Percentiles rank a stretch among this genome's conserved stretches.
Evolutionary conservation across 2,329 filamentous ascomycete species (phyloP).

Genomic region (Annulohypoxylon truncatum): DNA sequence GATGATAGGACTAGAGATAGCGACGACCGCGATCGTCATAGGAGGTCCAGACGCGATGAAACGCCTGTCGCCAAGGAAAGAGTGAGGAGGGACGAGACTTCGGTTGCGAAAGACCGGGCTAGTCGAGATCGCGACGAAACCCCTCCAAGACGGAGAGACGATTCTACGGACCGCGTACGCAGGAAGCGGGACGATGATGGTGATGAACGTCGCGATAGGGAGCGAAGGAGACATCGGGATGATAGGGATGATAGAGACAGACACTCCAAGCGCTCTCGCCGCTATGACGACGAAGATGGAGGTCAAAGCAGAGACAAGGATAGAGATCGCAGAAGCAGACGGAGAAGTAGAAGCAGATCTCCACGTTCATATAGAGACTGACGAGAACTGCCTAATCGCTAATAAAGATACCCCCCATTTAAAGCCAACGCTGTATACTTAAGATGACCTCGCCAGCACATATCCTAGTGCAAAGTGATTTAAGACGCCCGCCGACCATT

Average conservation of each 20-base stretch:
- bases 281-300: constrained; percentile 42
- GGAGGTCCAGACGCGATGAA: constrained; percentile 55
- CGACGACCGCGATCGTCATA: constrained; percentile 42
- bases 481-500: constrained; percentile 20
- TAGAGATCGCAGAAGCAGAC: constrained; percentile 44
- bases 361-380: constrained; percentile 49
- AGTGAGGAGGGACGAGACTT: constrained; percentile 27
- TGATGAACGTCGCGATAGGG: constrained; percentile 40
- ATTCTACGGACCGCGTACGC: constrained; percentile 49
- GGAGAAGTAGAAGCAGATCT: constrained; percentile 59
- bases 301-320: constrained; percentile 38
- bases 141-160: constrained; percentile 43
- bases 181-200: constrained; percentile 48
- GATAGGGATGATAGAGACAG: constrained; percentile 42
- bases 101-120: constrained; percentile 39
- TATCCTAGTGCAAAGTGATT: constrained; percentile 33
- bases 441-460: constrained; percentile 32
- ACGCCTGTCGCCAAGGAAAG: constrained; percentile 45
- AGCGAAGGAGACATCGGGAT: constrained; percentile 40
- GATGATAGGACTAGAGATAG: constrained; percentile 41
- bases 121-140: constrained; percentile 47
- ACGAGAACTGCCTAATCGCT: constrained; percentile 32
- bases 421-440: constrained; percentile 29
- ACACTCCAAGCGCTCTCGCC: constrained; percentile 35
- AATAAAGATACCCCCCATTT: constrained; percentile 36